Evolutionary conservation across 129 eudicot species (phyloP), one percentile per base, ranked within the genome.

Genomic region (Centella asiatica): DNA sequence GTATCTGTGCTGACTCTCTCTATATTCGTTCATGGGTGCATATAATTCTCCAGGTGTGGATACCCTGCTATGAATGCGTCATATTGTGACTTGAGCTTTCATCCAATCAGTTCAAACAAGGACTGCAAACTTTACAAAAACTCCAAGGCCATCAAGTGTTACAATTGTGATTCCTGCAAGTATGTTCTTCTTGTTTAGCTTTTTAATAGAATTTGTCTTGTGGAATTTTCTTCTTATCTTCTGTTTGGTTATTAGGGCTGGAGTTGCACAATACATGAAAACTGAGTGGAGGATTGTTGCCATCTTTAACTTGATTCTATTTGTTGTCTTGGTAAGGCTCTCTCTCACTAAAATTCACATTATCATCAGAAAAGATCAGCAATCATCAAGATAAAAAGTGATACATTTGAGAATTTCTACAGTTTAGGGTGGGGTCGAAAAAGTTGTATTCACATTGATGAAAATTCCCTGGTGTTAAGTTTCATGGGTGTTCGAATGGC

Each of bases 81-180:
- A 10, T 81, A 67, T 76, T 84, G 84, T 58, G 98, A 90, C 62
- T 69, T 90, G 72, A 90, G 94, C 82, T 86, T 79, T 65, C 95
- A 76, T 69, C 94, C 94, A 20, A 69, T 83, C 34, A 90, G 94
- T 63, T 66, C 88, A 47, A 76, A 79, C 72, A 84, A 81, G 65
- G 95, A 90, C 67, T 90, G 95, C 82, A 79, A 81, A 62, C 80
- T 73, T 53, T 87, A 90, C 80, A 81, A 87, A 68, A 87, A 90
- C 78, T 67, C 75, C 18, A 83, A 70, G 77, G 56, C 78, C 2
- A 57, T 81, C 82, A 90, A 84, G 77, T 90, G 98, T 79, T 90
- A 84, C 71, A 77, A 67, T 58, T 90, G 98, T 57, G 90, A 90
- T 81, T 83, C 95, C 20, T 90, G 97, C 97, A 90, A 90, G 97